Evolutionary conservation across 2,329 filamentous ascomycete species (phyloP).

Genomic region (Dothideomycetidae sp.): DNA sequence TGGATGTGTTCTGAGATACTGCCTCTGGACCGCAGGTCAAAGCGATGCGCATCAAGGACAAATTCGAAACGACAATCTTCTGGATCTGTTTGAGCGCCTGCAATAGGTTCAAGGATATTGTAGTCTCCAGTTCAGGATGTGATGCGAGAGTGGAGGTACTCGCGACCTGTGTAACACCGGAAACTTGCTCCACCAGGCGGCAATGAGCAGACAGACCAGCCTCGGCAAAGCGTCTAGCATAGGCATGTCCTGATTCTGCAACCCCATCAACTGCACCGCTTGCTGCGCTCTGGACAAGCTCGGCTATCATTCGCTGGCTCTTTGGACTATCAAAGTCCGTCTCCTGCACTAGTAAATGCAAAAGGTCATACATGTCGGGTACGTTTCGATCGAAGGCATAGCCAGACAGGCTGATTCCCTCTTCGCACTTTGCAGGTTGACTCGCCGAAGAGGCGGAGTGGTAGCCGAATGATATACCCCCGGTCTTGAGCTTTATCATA

Average conservation of each 20-base stretch:
- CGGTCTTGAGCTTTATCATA: constrained; percentile 88
- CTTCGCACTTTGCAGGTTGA: constrained; percentile 54
- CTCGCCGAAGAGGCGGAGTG: constrained; percentile 67
- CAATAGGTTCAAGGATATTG: constrained; percentile 38
- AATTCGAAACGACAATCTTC: constrained; percentile 54
- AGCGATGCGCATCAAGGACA: constrained; percentile 56
- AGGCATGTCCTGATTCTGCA: constrained; percentile 78
- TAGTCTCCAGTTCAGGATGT: constrained; percentile 56
- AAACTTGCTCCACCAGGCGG: constrained; percentile 67
- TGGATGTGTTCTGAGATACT: constrained; percentile 52
- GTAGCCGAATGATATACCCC: constrained; percentile 73
- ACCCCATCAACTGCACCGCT: constrained; percentile 87
- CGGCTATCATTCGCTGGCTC: constrained; percentile 67
- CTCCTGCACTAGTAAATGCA: constrained; percentile 66
- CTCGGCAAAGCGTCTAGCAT: constrained; percentile 70
- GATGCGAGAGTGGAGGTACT: constrained; percentile 66
- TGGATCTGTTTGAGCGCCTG: constrained; percentile 77
- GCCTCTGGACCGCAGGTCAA: constrained; percentile 75
- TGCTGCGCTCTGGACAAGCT: constrained; percentile 72
- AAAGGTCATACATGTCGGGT: constrained; percentile 75
- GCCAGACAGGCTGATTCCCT: constrained; percentile 73
- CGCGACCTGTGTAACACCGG: constrained; percentile 80
- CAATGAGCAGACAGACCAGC: constrained; percentile 60
- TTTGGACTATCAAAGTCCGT: constrained; percentile 80
- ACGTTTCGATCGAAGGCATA: constrained; percentile 85